Conservation (phyloP, 2,329 filamentous ascomycete genomes). For the Zopfia rhizophila region DNA sequence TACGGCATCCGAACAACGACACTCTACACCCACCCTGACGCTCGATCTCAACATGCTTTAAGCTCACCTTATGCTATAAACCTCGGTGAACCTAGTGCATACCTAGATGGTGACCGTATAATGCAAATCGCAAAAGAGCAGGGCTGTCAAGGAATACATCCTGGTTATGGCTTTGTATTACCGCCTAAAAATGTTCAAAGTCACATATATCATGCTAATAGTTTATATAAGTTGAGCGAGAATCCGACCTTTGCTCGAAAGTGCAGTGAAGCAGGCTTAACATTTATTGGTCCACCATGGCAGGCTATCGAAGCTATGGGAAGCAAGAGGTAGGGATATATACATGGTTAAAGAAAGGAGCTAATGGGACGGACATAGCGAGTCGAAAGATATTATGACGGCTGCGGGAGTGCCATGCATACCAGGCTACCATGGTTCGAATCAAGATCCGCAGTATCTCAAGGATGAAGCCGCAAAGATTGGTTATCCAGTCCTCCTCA, state of each 20-base stretch:
- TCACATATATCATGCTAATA: slow-evolving; percentile 13
- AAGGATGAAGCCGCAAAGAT: slow-evolving; percentile 78
- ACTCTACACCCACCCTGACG: slow-evolving; percentile 93
- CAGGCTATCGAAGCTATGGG: slow-evolving; percentile 85
- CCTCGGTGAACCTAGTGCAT: slow-evolving; percentile 83
- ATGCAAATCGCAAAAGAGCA: slow-evolving; percentile 86
- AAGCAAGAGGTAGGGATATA: slow-evolving; percentile 75
- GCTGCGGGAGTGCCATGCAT: slow-evolving; percentile 95
- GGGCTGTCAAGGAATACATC: slow-evolving; percentile 91
- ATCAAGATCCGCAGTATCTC: slow-evolving; percentile 74
- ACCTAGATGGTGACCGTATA: slow-evolving; percentile 93
- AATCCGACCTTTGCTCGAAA: slow-evolving; percentile 90
- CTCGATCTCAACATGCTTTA: slow-evolving; percentile 85
- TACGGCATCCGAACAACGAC: slow-evolving; percentile 94
- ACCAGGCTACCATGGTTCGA: slow-evolving; percentile 89
- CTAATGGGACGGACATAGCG: slow-evolving; percentile 50
- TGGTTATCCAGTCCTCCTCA: slow-evolving; percentile 72
- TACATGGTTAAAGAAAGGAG: not conserved
- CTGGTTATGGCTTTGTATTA: slow-evolving; percentile 85
- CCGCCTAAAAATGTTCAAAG: not conserved
- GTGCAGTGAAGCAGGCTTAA: slow-evolving; percentile 88
- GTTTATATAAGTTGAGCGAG: slow-evolving; percentile 72
- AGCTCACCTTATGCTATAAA: slow-evolving; percentile 85
- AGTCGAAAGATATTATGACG: slow-evolving; percentile 96
- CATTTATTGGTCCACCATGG: slow-evolving; percentile 91